Evolutionary conservation across 495 filamentous ascomycete genomes (phyloP).

Genomic region (Podospora tetraspora): DNA sequence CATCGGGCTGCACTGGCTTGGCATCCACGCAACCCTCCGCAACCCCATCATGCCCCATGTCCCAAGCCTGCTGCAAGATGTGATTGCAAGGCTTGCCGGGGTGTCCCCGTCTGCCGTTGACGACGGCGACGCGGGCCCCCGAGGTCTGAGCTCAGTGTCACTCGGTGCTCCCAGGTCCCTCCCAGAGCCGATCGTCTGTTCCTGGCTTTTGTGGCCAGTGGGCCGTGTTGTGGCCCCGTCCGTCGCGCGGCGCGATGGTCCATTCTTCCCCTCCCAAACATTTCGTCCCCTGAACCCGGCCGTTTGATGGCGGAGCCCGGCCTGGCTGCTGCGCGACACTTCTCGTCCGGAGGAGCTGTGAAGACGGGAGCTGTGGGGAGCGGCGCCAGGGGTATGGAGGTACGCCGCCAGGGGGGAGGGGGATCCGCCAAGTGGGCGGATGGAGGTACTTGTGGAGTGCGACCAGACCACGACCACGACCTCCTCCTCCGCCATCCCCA

Average conservation of each 20-base stretch:
- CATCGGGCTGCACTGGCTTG: conserved; percentile 10
- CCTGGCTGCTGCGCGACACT: conserved; percentile 17
- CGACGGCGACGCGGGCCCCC: conserved; percentile 18
- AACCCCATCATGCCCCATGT: conserved; percentile 10
- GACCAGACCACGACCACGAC: not conserved
- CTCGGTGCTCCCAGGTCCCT: not conserved
- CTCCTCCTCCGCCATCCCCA: not conserved
- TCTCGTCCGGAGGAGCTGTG: not conserved
- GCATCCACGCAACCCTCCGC: conserved; percentile 11
- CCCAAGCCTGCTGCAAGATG: conserved; percentile 10
- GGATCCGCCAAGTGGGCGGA: not conserved
- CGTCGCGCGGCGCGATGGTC: too few relatives aligned
- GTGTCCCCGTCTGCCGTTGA: conserved; percentile 27
- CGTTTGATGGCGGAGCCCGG: conserved; percentile 5
- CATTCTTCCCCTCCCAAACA: not conserved
- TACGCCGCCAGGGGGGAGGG: too few relatives aligned
- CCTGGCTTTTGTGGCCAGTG: conserved; percentile 3
- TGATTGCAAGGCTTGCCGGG: conserved; percentile 21
- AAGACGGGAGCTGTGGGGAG: conserved; percentile 1
- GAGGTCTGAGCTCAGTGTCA: conserved; percentile 23
- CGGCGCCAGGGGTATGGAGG: not conserved
- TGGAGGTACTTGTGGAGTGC: not conserved
- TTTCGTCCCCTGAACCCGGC: conserved; percentile 14
- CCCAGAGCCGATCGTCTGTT: not conserved
- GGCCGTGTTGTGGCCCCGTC: not conserved